These are phyloP conservation scores for Camellia lanceoleosa DNA, from an alignment of 148 eudicot species.

Conservation along the genomic window DNA sequence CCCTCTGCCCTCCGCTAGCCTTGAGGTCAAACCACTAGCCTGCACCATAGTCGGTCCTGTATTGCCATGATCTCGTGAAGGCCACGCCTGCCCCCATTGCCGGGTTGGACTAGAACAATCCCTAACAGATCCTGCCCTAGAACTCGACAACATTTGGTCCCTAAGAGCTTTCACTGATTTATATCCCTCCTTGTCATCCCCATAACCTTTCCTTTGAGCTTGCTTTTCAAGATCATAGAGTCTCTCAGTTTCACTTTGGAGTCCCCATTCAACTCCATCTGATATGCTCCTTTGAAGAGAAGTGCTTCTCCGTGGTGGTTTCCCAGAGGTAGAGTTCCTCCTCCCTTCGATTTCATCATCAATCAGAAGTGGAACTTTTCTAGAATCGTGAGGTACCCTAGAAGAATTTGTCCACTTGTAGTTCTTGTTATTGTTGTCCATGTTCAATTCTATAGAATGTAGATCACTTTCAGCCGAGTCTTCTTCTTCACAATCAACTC, in stretches of 20 bases:
- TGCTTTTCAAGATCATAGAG: conserved; percentile 38
- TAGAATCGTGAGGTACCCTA: conserved; percentile 24
- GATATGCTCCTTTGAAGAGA: conserved; percentile 57
- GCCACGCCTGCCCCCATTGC: conserved; percentile 38
- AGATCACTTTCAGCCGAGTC: conserved; percentile 64
- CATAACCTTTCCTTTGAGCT: conserved; percentile 44
- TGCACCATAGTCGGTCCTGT: conserved; percentile 19
- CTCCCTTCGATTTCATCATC: conserved; percentile 43
- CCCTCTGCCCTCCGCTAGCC: conserved; percentile 26
- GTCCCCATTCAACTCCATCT: conserved; percentile 55
- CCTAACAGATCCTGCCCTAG: conserved; percentile 33
- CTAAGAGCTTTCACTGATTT: conserved; percentile 39
- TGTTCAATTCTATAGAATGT: conserved; percentile 59
- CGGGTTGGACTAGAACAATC: conserved; percentile 38
- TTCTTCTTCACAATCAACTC: conserved; percentile 42
- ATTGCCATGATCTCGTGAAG: conserved; percentile 33
- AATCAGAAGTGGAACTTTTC: conserved; percentile 18
- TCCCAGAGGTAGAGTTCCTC: conserved; percentile 45
- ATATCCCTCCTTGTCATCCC: conserved; percentile 42
- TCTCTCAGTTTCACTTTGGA: conserved; percentile 27
- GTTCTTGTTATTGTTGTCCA: conserved; percentile 36
- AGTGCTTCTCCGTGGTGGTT: conserved; percentile 53
- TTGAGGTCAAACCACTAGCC: conserved; percentile 22
- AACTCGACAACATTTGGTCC: conserved; percentile 53
- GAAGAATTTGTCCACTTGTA: conserved; percentile 30